phyloP scores from a whole-genome alignment of 2,329 filamentous ascomycete species.

The Dactylellina haptotyla region DNA sequence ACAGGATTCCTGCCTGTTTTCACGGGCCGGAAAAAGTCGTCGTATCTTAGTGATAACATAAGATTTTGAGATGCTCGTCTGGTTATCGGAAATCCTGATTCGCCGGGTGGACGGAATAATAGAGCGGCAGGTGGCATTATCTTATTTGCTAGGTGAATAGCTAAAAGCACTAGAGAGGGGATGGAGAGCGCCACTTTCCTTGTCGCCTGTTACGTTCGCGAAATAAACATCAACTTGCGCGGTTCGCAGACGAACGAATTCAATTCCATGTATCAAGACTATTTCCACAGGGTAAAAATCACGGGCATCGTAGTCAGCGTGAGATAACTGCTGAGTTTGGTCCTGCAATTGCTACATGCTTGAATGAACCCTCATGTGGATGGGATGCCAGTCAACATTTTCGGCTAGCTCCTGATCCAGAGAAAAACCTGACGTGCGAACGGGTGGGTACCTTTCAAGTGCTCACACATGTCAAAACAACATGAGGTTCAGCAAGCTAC shows the following conservation, averaged over 20 bases:
- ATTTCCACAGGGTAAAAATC: constrained; percentile 8
- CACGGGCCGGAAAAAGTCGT: constrained; percentile 37
- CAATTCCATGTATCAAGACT: constrained; percentile 10
- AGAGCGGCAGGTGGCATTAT: constrained; percentile 52
- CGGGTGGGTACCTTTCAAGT: constrained; percentile 38
- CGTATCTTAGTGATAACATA: constrained; percentile 13
- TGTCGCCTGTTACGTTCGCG: constrained; percentile 10
- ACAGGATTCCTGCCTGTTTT: constrained; percentile 23
- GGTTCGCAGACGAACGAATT: constrained; percentile 27
- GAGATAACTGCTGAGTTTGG: constrained; percentile 2
- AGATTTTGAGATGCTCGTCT: constrained; percentile 10
- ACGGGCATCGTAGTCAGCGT: constrained; percentile 14
- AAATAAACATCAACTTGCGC: constrained; percentile 7
- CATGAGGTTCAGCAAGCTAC: constrained; percentile 26
- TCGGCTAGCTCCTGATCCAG: constrained; percentile 36
- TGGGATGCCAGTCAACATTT: constrained; percentile 37
- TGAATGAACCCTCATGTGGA: constrained; percentile 20
- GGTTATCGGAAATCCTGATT: constrained; percentile 43
- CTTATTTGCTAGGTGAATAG: constrained; percentile 51
- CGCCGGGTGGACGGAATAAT: constrained; percentile 53
- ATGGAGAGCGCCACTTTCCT: constrained; percentile 37
- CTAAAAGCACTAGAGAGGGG: neutral
- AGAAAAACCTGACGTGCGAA: constrained; percentile 50
- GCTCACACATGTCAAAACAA: constrained; percentile 53
- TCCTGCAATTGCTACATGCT: neutral